Percentiles rank a stretch among this genome's conserved stretches.
phyloP scores from a whole-genome alignment of 2,329 filamentous ascomycete species.

The Alternaria consortialis region DNA sequence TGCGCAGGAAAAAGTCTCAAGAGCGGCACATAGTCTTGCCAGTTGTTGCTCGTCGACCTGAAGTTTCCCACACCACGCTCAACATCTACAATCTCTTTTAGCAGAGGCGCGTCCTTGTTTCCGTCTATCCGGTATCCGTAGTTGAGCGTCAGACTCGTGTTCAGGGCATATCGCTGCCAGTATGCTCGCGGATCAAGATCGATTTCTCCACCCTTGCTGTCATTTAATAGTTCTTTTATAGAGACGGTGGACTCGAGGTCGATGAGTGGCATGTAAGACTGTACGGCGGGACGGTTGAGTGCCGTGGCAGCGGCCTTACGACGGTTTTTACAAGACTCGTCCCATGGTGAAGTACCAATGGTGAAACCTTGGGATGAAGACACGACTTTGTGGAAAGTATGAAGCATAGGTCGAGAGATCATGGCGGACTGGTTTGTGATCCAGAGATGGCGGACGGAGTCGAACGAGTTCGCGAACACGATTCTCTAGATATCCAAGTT shows the following conservation, averaged over 20 bases:
- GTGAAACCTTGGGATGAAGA: slow-evolving; percentile 81
- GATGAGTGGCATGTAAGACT: slow-evolving; percentile 83
- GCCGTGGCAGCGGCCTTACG: slow-evolving; percentile 82
- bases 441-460: slow-evolving; percentile 77
- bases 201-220: slow-evolving; percentile 67
- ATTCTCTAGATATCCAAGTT: slow-evolving; percentile 61
- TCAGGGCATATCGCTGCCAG: slow-evolving; percentile 79
- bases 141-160: slow-evolving; percentile 79
- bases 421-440: slow-evolving; percentile 80
- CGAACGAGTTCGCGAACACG: slow-evolving; percentile 80
- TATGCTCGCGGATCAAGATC: slow-evolving; percentile 77
- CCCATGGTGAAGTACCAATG: slow-evolving; percentile 85
- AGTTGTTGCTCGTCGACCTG: slow-evolving; percentile 81
- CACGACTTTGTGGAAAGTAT: slow-evolving; percentile 83
- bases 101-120: slow-evolving; percentile 70
- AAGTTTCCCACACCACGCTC: slow-evolving; percentile 80
- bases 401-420: slow-evolving; percentile 79
- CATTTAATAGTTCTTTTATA: slow-evolving; percentile 74
- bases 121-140: slow-evolving; percentile 81
- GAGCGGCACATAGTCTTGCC: slow-evolving; percentile 84
- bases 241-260: slow-evolving; percentile 77
- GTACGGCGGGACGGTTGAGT: slow-evolving; percentile 77
- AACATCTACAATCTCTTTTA: slow-evolving; percentile 78
- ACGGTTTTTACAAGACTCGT: slow-evolving; percentile 79
- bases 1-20: slow-evolving; percentile 70